Base-by-base conservation (phyloP, 768 basidiomycete species). In the Serendipita indica region DNA sequence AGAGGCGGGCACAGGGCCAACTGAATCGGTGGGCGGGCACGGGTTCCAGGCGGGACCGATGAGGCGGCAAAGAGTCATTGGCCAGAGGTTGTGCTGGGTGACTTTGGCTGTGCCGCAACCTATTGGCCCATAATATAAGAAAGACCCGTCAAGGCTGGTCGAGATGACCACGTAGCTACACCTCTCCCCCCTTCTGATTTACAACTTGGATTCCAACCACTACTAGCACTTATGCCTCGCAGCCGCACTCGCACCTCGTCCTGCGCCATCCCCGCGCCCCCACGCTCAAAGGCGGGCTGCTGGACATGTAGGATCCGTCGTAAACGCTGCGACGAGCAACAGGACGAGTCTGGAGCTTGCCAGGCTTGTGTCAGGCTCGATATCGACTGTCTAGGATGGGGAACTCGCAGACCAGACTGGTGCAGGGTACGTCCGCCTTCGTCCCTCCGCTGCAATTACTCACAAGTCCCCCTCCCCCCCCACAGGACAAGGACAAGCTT, bases 291-390 rank as follows among this genome's bases (percentile, higher is more conserved):
- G 32, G 22, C 43, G 57, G 87, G 88, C 63, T 90, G 88, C 69
- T 90, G 88, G 72, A 89, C 87, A 58, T 89, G 87, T 73, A 78
- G 87, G 65, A 87, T 89, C 37, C 79, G 88, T 64, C 77, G 87
- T 65, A 89, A 89, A 84, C 86, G 86, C 54, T 90, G 87, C 70
- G 87, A 90, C 67, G 87, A 90, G 66, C 76, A 79, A 63, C 77
- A 77, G 57, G 79, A 81, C 61, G 64, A 69, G 3, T 73, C 78
- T 3, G 83, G 83, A 12, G 74, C 75, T 18, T 90, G 88, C 72
- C 73, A 77, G 65, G 89, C 88, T 0, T 90, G 88, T 68, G 76
- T 79, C 60, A 84, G 88, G 56, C 74, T 90, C 34, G 83, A 82
- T 49, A 86, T 90, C 65, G 76, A 84, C 57, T 90, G 88, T 70